phyloP scores from a whole-genome alignment of 2,329 filamentous ascomycete species.

The Colletotrichum navitas region DNA sequence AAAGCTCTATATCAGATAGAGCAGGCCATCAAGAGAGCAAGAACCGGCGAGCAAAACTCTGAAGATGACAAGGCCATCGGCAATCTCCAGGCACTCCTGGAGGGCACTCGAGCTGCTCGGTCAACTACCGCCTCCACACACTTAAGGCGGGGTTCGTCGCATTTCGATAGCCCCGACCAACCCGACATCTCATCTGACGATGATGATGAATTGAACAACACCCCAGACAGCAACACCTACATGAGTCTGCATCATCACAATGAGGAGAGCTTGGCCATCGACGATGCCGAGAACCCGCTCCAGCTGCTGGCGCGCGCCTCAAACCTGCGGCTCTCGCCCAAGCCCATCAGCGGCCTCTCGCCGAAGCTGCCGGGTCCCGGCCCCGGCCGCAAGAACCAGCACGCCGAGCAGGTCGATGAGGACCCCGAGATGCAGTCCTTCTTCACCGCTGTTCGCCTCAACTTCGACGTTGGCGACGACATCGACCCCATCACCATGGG shows the following conservation, averaged over 20 bases:
- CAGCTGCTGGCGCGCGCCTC: slow-evolving; percentile 80
- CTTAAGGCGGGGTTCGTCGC: slow-evolving; percentile 37
- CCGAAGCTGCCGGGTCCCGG: slow-evolving; percentile 39
- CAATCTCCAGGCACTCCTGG: slow-evolving; percentile 57
- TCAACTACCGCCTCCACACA: slow-evolving; percentile 44
- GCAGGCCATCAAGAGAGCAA: slow-evolving; percentile 72
- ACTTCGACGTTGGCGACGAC: slow-evolving; percentile 72
- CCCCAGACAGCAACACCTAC: slow-evolving; percentile 42
- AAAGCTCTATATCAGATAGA: slow-evolving; percentile 82
- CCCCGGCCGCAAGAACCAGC: slow-evolving; percentile 38
- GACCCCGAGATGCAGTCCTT: slow-evolving; percentile 70
- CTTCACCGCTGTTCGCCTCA: slow-evolving; percentile 74
- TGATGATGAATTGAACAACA: slow-evolving; percentile 51
- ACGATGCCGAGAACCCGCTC: slow-evolving; percentile 81
- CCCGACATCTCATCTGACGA: slow-evolving; percentile 51
- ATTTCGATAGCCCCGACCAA: slow-evolving; percentile 44
- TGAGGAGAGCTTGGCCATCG: slow-evolving; percentile 70
- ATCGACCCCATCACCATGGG: slow-evolving; percentile 78
- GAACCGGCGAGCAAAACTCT: slow-evolving; percentile 57
- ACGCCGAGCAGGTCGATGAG: slow-evolving; percentile 50
- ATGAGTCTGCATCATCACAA: slow-evolving; percentile 45
- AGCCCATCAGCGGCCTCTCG: slow-evolving; percentile 45
- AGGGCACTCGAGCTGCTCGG: slow-evolving; percentile 43
- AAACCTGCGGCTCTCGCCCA: slow-evolving; percentile 70
- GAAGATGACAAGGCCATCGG: slow-evolving; percentile 62